Conservation (phyloP, 2,329 filamentous ascomycete genomes). For the Scedosporium dehoogii region DNA sequence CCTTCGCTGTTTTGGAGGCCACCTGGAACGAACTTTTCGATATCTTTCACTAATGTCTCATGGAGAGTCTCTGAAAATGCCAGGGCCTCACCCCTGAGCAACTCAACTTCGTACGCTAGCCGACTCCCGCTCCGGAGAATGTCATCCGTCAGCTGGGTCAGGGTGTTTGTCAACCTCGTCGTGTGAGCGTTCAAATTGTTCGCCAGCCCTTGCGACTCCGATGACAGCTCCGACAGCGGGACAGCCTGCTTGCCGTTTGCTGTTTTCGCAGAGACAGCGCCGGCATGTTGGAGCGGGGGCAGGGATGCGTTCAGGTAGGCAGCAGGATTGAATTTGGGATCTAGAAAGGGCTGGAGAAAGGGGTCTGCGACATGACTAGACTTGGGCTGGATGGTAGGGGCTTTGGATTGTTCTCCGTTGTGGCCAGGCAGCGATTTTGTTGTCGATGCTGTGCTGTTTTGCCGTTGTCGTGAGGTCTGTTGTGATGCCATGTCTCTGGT, state of each 20-base stretch:
- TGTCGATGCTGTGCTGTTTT: constrained; percentile 34
- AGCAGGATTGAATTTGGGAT: constrained; percentile 69
- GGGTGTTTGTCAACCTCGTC: constrained; percentile 64
- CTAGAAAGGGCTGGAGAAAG: constrained; percentile 64
- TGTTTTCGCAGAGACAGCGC: constrained; percentile 12
- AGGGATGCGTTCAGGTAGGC: constrained; percentile 76
- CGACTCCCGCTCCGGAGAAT: constrained; percentile 82
- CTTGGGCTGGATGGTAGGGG: constrained; percentile 31
- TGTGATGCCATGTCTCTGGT: constrained; percentile 15
- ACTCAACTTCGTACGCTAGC: constrained; percentile 88
- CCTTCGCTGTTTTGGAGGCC: constrained; percentile 26
- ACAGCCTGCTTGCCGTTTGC: constrained; percentile 23
- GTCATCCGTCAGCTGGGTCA: constrained; percentile 89
- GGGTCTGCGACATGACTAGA: constrained; percentile 61
- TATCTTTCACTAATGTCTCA: constrained; percentile 61
- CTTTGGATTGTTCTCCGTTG: constrained; percentile 25
- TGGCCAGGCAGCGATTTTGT: constrained; percentile 22
- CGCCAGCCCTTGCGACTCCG: constrained; percentile 73
- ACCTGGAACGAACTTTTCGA: constrained; percentile 59
- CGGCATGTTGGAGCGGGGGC: constrained; percentile 50
- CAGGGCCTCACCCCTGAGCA: constrained; percentile 78
- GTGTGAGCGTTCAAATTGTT: constrained; percentile 85
- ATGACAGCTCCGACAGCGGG: constrained; percentile 65
- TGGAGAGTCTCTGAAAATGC: constrained; percentile 70
- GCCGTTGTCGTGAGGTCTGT: constrained; percentile 29